A percentile compares a stretch with the other conserved stretches of the same genome.
These are phyloP conservation scores for Pelargonium myrrhifolium DNA, from an alignment of 441 rosid genomes.

Conservation along the genomic window DNA sequence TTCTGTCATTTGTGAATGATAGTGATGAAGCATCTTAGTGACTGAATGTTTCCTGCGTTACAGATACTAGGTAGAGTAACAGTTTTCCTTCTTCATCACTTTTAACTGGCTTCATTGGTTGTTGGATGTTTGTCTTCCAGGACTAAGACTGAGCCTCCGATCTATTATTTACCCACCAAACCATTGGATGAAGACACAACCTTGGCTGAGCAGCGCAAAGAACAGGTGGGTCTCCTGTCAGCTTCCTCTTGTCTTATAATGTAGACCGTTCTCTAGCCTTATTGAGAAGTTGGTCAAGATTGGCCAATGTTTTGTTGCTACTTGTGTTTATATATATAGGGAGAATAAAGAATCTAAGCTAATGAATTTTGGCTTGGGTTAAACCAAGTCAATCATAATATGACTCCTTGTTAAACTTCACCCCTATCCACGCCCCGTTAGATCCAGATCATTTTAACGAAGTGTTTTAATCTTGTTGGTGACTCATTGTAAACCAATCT, in stretches of 20 bases:
- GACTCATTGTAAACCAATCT: too few relatives aligned
- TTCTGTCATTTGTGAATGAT: slow-evolving; percentile 60
- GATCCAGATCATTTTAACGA: too few relatives aligned
- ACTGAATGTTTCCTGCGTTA: slow-evolving; percentile 26
- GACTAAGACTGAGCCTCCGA: slow-evolving; percentile 78
- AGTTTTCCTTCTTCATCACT: slow-evolving; percentile 5
- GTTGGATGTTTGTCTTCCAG: slow-evolving; percentile 36
- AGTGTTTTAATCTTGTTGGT: too few relatives aligned
- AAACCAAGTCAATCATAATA: too few relatives aligned
- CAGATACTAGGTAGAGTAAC: slow-evolving; percentile 29
- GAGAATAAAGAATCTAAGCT: too few relatives aligned
- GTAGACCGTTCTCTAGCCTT: not conserved
- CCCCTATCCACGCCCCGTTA: too few relatives aligned
- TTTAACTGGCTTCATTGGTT: slow-evolving; percentile 15
- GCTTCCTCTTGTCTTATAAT: too few relatives aligned
- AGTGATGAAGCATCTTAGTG: slow-evolving; percentile 40
- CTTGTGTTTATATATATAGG: too few relatives aligned
- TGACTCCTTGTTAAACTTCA: too few relatives aligned
- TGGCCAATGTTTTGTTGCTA: too few relatives aligned
- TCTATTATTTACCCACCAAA: slow-evolving; percentile 60
- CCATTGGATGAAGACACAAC: slow-evolving; percentile 57
- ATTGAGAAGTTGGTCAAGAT: not conserved
- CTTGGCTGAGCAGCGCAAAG: slow-evolving; percentile 47
- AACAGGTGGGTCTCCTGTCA: slow-evolving; percentile 40
- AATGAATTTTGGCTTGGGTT: too few relatives aligned